Base-by-base conservation (phyloP, 805 yeast species). In the Metschnikowia kunwiensis region DNA sequence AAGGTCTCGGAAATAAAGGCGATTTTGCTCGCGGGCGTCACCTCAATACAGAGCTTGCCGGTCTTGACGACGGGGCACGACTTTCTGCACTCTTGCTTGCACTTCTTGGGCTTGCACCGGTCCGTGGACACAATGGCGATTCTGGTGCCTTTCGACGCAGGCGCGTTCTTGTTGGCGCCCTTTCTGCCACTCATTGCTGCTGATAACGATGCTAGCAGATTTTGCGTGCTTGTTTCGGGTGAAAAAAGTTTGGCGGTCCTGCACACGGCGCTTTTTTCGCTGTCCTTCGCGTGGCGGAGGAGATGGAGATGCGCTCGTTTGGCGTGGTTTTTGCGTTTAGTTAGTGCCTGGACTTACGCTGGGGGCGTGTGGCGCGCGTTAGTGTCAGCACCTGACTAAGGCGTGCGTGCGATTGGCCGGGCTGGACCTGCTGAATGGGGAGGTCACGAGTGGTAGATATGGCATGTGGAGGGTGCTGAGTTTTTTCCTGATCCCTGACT, bases 51-150 rank as follows among this genome's bases (percentile, higher is more conserved):
- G 44, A 89, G 76, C 62, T 89, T 93, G 41, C 98, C 98, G 1
- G 98, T 91, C 61, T 93, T 84, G 40, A 93, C 97, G 26, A 93
- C 98, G 3, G 98, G 98, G 76, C 98, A 93, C 18, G 95, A 74
- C 59, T 88, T 88, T 60, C 88, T 80, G 74, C 98, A 93, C 67
- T 93, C 98, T 68, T 93, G 98, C 63, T 94, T 89, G 71, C 98
- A 93, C 64, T 93, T 87, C 72, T 88, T 91, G 38, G 98, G 98
- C 64, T 93, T 93, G 74, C 98, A 93, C 68, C 77, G 88, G 75
- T 93, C 98, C 30, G 79, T 80, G 40, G 82, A 80, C 64, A 93
- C 95, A 67, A 93, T 89, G 49, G 98, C 98, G 62, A 93, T 89
- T 85, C 98, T 89, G 16, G 84, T 70, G 55, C 73, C 72, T 54